Conservation (phyloP, 2,329 filamentous ascomycete species). For the Monilinia vaccinii-corymbosi region DNA sequence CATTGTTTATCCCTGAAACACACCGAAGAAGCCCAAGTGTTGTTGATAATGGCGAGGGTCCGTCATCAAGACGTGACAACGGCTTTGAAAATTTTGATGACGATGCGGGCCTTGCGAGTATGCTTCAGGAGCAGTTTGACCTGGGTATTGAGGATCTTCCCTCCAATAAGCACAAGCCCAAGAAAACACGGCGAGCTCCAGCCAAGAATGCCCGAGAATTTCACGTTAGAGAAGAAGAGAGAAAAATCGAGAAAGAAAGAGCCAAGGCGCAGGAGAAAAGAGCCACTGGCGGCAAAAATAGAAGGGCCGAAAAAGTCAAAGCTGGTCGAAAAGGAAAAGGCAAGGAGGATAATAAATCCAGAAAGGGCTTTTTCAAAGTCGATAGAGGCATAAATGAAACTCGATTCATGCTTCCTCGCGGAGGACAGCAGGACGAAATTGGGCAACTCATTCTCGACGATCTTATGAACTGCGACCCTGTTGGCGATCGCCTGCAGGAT, state of each 20-base stretch:
- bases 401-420: not conserved
- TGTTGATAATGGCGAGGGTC: not conserved
- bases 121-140: slow-evolving; percentile 14
- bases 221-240: slow-evolving; percentile 6
- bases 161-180: slow-evolving; percentile 8
- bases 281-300: not conserved
- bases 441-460: slow-evolving; percentile 18
- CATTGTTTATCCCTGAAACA: slow-evolving; percentile 16
- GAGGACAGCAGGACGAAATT: slow-evolving; percentile 14
- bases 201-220: slow-evolving; percentile 19
- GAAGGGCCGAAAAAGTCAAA: slow-evolving; percentile 3
- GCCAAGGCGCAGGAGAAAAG: slow-evolving; percentile 18
- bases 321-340: slow-evolving; percentile 12
- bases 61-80: not conserved
- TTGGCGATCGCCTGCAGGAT: slow-evolving; percentile 19
- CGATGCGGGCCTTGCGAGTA: slow-evolving; percentile 6
- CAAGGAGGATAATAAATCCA: not conserved
- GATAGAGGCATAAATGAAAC: not conserved
- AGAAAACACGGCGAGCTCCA: slow-evolving; percentile 16
- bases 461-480: slow-evolving; percentile 17
- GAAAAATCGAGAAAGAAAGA: slow-evolving; percentile 16
- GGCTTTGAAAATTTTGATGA: slow-evolving; percentile 1
- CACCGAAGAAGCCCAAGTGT: not conserved
- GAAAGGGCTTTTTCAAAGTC: slow-evolving; percentile 7
- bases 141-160: not conserved